A percentile compares a stretch with the other conserved stretches of the same genome.
phyloP scores from a whole-genome alignment of 306 rosid genomes.

The Malus asiatica region DNA sequence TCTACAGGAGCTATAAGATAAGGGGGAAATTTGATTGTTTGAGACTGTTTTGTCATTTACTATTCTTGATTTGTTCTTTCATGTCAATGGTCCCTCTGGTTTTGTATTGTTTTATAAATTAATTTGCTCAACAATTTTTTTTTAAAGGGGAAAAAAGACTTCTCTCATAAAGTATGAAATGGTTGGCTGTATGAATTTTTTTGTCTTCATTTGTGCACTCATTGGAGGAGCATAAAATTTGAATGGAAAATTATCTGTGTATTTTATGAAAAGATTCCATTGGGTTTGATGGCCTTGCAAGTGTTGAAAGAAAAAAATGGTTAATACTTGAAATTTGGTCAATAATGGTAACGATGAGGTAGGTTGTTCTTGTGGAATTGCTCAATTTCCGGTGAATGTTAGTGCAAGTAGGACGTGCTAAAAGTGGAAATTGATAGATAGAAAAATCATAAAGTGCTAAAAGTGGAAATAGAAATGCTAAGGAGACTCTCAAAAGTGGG shows the following conservation, averaged over 20 bases:
- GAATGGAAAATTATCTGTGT: neutral
- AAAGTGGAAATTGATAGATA: neutral
- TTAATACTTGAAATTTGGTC: neutral
- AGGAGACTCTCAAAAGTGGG: too few relatives aligned
- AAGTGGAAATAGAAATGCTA: too few relatives aligned
- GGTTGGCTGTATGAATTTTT: neutral
- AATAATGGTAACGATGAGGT: neutral
- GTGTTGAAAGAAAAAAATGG: neutral
- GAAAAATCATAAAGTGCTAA: neutral
- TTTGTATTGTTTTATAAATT: neutral
- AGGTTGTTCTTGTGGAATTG: neutral
- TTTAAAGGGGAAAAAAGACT: too few relatives aligned
- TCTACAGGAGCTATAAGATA: neutral
- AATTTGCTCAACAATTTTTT: neutral
- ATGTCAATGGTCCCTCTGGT: neutral
- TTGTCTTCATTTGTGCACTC: neutral
- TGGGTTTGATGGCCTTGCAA: neutral
- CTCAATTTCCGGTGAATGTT: neutral
- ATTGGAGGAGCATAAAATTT: neutral
- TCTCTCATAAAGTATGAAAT: neutral
- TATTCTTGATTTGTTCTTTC: neutral
- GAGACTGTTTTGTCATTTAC: neutral
- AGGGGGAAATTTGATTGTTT: neutral
- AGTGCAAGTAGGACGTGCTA: neutral
- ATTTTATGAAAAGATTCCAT: neutral